Conservation (phyloP, 2,329 filamentous ascomycete species). For the Nothopassalora personata region DNA sequence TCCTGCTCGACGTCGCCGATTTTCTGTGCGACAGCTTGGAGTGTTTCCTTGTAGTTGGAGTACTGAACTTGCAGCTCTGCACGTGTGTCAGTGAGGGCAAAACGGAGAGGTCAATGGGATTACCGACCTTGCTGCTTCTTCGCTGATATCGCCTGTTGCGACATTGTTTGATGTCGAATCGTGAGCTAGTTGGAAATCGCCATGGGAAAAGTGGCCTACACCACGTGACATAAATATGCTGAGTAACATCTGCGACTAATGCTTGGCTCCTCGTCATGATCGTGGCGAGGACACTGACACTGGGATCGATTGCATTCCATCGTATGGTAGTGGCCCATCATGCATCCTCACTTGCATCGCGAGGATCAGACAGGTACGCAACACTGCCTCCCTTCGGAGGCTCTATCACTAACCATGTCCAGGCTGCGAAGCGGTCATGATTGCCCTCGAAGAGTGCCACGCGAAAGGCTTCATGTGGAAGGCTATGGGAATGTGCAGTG, state of each 20-base stretch:
- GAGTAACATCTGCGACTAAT: not conserved
- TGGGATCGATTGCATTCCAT: constrained; percentile 7
- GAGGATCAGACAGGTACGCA: constrained; percentile 74
- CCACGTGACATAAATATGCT: not conserved
- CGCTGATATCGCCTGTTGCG: constrained; percentile 48
- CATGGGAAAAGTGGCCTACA: not conserved
- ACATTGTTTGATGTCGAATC: constrained; percentile 35
- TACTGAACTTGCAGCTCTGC: constrained; percentile 76
- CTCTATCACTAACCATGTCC: constrained; percentile 14
- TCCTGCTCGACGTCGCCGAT: constrained; percentile 98
- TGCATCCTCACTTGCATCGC: constrained; percentile 97
- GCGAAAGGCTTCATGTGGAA: constrained; percentile 89
- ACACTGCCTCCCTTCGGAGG: not conserved
- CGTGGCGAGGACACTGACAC: not conserved
- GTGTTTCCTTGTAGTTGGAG: constrained; percentile 65
- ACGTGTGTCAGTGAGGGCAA: constrained; percentile 1
- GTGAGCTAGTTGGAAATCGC: not conserved
- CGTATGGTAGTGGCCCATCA: constrained; percentile 36
- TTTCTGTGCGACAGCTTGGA: constrained; percentile 91
- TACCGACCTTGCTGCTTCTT: constrained; percentile 68
- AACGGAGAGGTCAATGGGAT: too few species aligned
- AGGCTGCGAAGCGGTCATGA: constrained; percentile 96
- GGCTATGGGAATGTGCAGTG: constrained; percentile 82
- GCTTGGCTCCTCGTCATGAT: not conserved
- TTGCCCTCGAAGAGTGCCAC: constrained; percentile 90